These are phyloP conservation scores for Penicillium thymicola DNA, from an alignment of 2,329 filamentous ascomycete species.

Conservation along the genomic window DNA sequence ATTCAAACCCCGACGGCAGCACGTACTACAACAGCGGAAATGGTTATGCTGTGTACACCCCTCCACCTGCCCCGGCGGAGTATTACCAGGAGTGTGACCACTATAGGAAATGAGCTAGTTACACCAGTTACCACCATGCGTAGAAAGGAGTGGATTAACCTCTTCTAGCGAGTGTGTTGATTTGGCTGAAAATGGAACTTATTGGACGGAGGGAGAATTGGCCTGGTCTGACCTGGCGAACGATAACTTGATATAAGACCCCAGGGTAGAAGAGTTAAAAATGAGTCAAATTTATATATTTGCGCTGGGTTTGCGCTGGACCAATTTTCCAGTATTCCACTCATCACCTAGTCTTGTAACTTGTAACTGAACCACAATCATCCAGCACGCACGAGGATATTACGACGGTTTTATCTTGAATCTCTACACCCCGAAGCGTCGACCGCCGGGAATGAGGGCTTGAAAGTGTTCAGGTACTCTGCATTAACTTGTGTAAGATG, in stretches of 20 bases:
- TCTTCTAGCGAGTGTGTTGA: neutral
- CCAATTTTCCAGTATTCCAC: neutral
- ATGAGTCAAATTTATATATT: neutral
- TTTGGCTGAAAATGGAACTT: neutral
- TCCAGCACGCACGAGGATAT: neutral
- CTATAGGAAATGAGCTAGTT: neutral
- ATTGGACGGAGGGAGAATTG: neutral
- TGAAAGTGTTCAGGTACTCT: neutral
- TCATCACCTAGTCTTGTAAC: neutral
- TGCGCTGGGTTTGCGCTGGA: neutral
- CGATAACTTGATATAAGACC: neutral
- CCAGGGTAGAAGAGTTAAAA: neutral
- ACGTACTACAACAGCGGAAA: conserved; percentile 12
- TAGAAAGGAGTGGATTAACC: neutral
- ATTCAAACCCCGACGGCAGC: conserved; percentile 13
- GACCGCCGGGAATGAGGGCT: neutral
- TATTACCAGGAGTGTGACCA: neutral
- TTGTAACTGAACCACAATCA: neutral
- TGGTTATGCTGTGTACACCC: neutral
- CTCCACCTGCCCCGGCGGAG: neutral
- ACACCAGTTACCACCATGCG: neutral
- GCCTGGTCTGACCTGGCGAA: neutral
- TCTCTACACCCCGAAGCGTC: neutral
- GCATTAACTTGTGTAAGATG: neutral
- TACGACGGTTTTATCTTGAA: neutral